Percentiles rank a stretch among this genome's conserved stretches.
Evolutionary conservation across 2,329 filamentous ascomycete species (phyloP).

Genomic region (Elsinoe arachidis): DNA sequence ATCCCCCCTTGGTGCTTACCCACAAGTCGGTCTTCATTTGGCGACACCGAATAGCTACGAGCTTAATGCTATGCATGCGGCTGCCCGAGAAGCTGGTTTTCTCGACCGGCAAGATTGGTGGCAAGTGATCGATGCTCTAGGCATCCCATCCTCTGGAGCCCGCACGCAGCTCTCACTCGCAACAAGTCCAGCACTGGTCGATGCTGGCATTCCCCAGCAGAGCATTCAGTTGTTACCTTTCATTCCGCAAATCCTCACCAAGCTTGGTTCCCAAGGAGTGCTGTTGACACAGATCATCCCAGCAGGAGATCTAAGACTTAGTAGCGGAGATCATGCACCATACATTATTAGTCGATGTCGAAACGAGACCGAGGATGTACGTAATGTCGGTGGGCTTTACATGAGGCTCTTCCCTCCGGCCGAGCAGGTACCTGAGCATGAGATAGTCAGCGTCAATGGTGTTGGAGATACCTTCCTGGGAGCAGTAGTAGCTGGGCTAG

Average conservation of each 20-base stretch:
- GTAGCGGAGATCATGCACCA: conserved; percentile 51
- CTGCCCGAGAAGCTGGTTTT: conserved; percentile 57
- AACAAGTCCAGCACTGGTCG: conserved; percentile 59
- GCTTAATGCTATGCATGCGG: conserved; percentile 65
- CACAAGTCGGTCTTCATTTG: conserved; percentile 57
- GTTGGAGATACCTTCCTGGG: conserved; percentile 91
- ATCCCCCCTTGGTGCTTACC: conserved; percentile 41
- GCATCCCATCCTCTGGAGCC: conserved; percentile 60
- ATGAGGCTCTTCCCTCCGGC: conserved; percentile 63
- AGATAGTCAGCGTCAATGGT: conserved; percentile 85
- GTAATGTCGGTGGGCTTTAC: conserved; percentile 66
- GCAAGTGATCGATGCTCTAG: conserved; percentile 66
- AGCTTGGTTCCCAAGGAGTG: conserved; percentile 68
- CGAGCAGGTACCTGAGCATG: conserved; percentile 49
- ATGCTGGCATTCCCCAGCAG: conserved; percentile 75
- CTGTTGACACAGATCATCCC: conserved; percentile 64
- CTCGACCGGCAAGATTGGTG: conserved; percentile 72
- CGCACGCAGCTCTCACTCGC: conserved; percentile 62
- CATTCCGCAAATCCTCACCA: conserved; percentile 75
- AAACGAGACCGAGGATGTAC: conserved; percentile 42
- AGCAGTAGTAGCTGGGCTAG: conserved; percentile 70
- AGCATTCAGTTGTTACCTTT: conserved; percentile 78
- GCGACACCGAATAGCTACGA: conserved; percentile 79
- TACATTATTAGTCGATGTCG: conserved; percentile 60
- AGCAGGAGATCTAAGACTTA: conserved; percentile 59